Evolutionary conservation across 169 alveolate genomes (phyloP).

Genomic region (Cyclospora cayetanensis): DNA sequence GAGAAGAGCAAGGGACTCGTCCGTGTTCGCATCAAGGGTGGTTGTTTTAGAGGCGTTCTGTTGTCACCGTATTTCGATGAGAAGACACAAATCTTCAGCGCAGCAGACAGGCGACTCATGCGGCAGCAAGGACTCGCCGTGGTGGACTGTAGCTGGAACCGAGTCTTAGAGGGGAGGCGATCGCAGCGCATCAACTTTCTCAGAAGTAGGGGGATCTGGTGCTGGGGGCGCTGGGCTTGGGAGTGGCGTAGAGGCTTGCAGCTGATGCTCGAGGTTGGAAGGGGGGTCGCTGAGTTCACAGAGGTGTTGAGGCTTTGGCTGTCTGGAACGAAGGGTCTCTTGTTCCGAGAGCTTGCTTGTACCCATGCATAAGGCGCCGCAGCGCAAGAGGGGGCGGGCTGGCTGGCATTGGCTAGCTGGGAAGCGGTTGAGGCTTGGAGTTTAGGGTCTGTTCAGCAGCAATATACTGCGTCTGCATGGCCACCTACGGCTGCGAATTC

Average conservation of each 20-base stretch:
- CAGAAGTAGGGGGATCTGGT: too few relatives aligned
- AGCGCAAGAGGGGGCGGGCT: not conserved
- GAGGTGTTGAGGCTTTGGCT: too few relatives aligned
- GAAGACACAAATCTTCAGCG: conserved; percentile 34
- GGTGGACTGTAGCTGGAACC: conserved; percentile 96
- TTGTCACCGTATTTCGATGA: conserved; percentile 45
- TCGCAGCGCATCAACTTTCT: conserved; percentile 80
- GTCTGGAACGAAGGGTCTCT: too few relatives aligned
- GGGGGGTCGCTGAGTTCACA: too few relatives aligned
- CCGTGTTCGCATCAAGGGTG: conserved; percentile 4
- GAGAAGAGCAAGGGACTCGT: not conserved
- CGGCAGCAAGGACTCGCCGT: conserved; percentile 90
- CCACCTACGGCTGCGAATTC: not conserved
- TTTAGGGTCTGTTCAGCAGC: not conserved
- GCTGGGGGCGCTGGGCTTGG: too few relatives aligned
- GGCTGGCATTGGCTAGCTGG: not conserved
- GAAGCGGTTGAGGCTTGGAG: not conserved
- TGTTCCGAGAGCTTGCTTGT: too few relatives aligned
- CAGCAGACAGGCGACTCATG: conserved; percentile 87
- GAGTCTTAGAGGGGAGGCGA: conserved; percentile 81
- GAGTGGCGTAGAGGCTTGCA: too few relatives aligned
- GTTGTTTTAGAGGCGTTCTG: conserved; percentile 49
- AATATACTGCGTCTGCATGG: not conserved
- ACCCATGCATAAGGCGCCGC: too few relatives aligned
- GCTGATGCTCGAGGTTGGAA: too few relatives aligned